A percentile compares a stretch with the other conserved stretches of the same genome.
These are phyloP conservation scores for Boletus insuetus DNA, from an alignment of 768 basidiomycete genomes.

Conservation along the genomic window DNA sequence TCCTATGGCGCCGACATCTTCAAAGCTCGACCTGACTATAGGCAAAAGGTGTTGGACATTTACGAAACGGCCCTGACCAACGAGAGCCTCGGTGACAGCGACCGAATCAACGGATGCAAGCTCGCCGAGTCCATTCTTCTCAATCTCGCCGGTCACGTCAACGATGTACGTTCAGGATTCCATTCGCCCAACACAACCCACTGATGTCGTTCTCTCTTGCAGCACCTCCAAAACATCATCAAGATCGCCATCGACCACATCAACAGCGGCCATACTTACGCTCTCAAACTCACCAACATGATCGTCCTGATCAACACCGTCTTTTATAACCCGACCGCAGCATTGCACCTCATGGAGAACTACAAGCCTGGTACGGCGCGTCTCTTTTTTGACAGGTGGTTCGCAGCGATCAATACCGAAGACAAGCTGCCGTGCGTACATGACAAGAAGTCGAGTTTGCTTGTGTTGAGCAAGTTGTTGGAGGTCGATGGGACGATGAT, in stretches of 20 bases:
- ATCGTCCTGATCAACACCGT: conserved; percentile 81
- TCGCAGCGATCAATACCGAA: conserved; percentile 60
- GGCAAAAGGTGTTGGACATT: conserved; percentile 78
- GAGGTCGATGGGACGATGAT: conserved; percentile 60
- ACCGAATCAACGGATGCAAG: conserved; percentile 81
- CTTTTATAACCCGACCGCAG: conserved; percentile 77
- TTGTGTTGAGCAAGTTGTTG: conserved; percentile 73
- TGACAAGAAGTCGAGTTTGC: conserved; percentile 81
- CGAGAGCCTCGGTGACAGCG: conserved; percentile 76
- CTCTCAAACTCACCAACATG: conserved; percentile 73
- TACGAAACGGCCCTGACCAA: conserved; percentile 72
- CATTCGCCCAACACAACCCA: not conserved
- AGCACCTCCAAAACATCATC: conserved; percentile 69
- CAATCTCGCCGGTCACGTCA: conserved; percentile 74
- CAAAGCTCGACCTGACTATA: conserved; percentile 70
- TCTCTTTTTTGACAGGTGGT: conserved; percentile 85
- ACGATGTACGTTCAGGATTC: conserved; percentile 55
- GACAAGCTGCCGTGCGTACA: conserved; percentile 77
- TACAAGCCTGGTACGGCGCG: conserved; percentile 58
- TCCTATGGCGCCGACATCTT: conserved; percentile 79
- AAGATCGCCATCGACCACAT: conserved; percentile 55
- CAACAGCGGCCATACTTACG: conserved; percentile 56
- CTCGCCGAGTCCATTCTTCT: conserved; percentile 80
- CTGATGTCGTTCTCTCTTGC: not conserved
- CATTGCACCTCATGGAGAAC: conserved; percentile 72